phyloP scores from a whole-genome alignment of 139 green algal species.

The Ettlia oleoabundans region DNA sequence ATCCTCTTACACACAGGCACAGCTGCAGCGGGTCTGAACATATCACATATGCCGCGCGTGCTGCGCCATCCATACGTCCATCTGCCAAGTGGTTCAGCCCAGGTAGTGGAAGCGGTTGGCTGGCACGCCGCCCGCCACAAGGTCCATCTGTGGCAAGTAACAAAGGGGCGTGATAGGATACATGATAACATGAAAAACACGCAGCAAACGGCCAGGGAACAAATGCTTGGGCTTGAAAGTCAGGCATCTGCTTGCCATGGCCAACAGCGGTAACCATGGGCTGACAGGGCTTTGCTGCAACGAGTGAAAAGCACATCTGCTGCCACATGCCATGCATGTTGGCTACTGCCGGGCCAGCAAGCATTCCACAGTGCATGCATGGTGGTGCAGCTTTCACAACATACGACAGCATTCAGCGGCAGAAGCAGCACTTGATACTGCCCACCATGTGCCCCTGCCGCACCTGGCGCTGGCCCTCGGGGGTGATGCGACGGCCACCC shows the following conservation, averaged over 20 bases:
- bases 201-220: not conserved
- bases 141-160: constrained; percentile 44
- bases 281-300: too few relatives aligned
- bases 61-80: not conserved
- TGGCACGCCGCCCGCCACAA: constrained; percentile 46
- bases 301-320: too few relatives aligned
- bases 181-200: not conserved
- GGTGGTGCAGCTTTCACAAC: too few relatives aligned
- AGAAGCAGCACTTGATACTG: too few relatives aligned
- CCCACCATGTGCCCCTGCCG: too few relatives aligned
- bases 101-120: constrained; percentile 48
- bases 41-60: not conserved
- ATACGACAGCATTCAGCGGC: too few relatives aligned
- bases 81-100: not conserved
- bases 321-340: too few relatives aligned
- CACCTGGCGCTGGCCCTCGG: constrained; percentile 68
- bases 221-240: too few relatives aligned
- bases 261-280: too few relatives aligned
- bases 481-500: constrained; percentile 89
- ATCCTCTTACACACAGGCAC: not conserved
- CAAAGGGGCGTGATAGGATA: not conserved
- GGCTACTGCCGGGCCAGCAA: too few relatives aligned
- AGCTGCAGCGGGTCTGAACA: not conserved
- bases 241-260: too few relatives aligned
- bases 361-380: too few relatives aligned